Conservation (phyloP, 148 eudicot species). For the Vaccinium darrowii region DNA sequence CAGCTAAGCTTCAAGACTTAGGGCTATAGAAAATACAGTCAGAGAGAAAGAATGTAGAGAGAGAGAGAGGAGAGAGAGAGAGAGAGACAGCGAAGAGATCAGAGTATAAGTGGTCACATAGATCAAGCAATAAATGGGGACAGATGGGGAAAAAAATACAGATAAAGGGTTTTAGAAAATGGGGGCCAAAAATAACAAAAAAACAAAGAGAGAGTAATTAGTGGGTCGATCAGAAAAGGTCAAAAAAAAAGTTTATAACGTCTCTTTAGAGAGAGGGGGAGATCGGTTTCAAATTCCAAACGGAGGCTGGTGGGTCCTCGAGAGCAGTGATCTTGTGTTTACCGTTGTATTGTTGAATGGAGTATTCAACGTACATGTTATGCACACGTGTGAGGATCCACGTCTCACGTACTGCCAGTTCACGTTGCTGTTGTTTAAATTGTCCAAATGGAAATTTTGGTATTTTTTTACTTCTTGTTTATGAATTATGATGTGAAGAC, state of each 20-base stretch:
- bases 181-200: constrained; percentile 11
- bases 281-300: constrained; percentile 50
- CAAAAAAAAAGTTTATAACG: constrained; percentile 37
- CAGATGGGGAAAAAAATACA: background rate
- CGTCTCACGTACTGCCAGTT: no score
- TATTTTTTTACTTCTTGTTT: no score
- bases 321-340: background rate
- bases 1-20: background rate
- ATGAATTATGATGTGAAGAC: no score
- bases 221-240: background rate
- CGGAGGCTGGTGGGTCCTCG: constrained; percentile 17
- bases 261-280: constrained; percentile 50
- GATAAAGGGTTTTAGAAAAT: background rate
- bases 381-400: constrained; percentile 21
- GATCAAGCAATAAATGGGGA: constrained; percentile 42
- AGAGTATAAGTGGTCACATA: background rate
- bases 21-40: background rate
- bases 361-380: no score
- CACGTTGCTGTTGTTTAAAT: no score
- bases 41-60: constrained; percentile 20
- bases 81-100: background rate
- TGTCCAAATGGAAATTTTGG: no score
- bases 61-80: constrained; percentile 20
- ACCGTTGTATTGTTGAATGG: background rate
- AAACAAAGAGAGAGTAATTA: constrained; percentile 7